Percentiles rank a stretch among this genome's conserved stretches.
Conservation (phyloP, 352 stramenopile species). For the Globisporangium perplexum region DNA sequence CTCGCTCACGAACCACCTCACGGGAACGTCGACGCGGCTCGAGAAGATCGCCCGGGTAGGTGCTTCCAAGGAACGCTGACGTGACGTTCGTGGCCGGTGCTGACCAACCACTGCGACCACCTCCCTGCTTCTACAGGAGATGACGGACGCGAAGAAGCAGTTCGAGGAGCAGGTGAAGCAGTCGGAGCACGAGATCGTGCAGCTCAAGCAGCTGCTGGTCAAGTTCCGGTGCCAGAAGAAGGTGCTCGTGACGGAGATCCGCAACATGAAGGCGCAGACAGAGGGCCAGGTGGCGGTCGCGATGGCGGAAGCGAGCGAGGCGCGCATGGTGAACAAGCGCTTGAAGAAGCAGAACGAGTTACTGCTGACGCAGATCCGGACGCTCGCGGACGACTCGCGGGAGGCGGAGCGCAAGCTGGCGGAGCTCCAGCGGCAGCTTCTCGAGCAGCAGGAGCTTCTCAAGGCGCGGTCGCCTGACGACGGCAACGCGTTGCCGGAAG, state of each 20-base stretch:
- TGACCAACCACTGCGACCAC: too few species aligned
- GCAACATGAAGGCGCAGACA: slow-evolving; percentile 70
- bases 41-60: slow-evolving; percentile 63
- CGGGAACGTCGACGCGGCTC: slow-evolving; percentile 59
- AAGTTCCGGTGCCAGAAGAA: slow-evolving; percentile 77
- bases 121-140: slow-evolving; percentile 41
- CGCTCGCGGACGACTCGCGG: slow-evolving; percentile 57
- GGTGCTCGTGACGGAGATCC: slow-evolving; percentile 70
- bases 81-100: too few species aligned
- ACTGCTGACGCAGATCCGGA: slow-evolving; percentile 70
- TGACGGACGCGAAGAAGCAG: slow-evolving; percentile 56
- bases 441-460: slow-evolving; percentile 11
- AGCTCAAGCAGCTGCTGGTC: slow-evolving; percentile 65
- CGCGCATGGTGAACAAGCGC: slow-evolving; percentile 82
- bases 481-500: slow-evolving; percentile 2
- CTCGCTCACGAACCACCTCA: slow-evolving; percentile 67
- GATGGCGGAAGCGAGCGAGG: slow-evolving; percentile 77
- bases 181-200: slow-evolving; percentile 38
- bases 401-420: slow-evolving; percentile 36
- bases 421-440: slow-evolving; percentile 23
- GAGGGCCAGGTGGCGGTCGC: slow-evolving; percentile 75
- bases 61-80: too few species aligned
- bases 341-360: slow-evolving; percentile 84
- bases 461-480: slow-evolving; percentile 11
- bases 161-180: slow-evolving; percentile 64